Evolutionary conservation across 192 early-diverging fungal genomes (phyloP).

Genomic region (Entophlyctis helioformis): DNA sequence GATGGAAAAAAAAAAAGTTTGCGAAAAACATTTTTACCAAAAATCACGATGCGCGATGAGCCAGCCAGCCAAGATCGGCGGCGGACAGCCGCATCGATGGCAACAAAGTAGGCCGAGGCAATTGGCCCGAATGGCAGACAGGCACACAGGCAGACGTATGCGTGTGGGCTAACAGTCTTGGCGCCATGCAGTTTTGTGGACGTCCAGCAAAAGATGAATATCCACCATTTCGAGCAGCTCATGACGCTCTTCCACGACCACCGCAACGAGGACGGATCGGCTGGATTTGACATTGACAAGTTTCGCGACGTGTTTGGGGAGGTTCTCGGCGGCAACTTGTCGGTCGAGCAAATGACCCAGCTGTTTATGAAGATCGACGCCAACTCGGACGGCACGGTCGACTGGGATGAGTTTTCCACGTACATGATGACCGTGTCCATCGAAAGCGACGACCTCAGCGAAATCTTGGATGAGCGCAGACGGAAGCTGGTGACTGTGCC

Average conservation of each 20-base stretch:
- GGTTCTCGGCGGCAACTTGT: constrained; percentile 41
- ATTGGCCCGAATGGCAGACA: too few species aligned
- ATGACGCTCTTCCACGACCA: constrained; percentile 42
- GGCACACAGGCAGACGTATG: too few species aligned
- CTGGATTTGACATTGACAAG: constrained; percentile 53
- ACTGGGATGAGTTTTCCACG: constrained; percentile 55
- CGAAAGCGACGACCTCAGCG: constrained; percentile 21
- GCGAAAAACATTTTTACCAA: too few species aligned
- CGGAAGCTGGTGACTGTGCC: constrained; percentile 29
- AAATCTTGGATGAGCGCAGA: constrained; percentile 42
- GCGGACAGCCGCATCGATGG: too few species aligned
- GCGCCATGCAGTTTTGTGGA: too few species aligned
- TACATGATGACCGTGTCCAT: constrained; percentile 49
- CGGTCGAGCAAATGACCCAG: constrained; percentile 52
- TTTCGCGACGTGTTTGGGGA: constrained; percentile 55
- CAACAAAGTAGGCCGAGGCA: too few species aligned
- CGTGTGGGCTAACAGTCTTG: too few species aligned
- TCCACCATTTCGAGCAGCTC: constrained; percentile 51
- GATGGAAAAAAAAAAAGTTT: too few species aligned
- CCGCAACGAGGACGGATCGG: constrained; percentile 39
- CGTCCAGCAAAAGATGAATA: constrained; percentile 48
- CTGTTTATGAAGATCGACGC: constrained; percentile 65
- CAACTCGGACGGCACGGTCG: constrained; percentile 49
- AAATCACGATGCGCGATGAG: too few species aligned
- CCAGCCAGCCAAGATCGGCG: too few species aligned